phyloP scores from a whole-genome alignment of 129 eudicot species.

The Gnaphalium uliginosum region DNA sequence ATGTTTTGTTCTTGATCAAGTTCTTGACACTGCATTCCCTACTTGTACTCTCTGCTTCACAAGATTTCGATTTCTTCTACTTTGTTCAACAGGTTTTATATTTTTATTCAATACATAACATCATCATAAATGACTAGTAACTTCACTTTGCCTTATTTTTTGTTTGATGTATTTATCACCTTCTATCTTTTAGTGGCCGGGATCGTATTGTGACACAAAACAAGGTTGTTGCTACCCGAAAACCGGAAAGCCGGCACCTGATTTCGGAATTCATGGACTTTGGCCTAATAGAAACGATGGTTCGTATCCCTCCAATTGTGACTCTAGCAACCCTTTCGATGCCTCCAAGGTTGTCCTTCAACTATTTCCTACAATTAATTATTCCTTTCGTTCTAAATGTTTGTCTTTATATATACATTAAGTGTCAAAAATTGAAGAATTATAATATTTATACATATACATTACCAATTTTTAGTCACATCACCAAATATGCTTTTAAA shows the following conservation, averaged over 20 bases:
- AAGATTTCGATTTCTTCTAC: constrained; percentile 72
- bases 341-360: constrained; percentile 50
- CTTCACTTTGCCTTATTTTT: no score
- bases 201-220: constrained; percentile 69
- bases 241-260: constrained; percentile 63
- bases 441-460: no score
- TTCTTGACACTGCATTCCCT: constrained; percentile 31
- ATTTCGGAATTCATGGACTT: constrained; percentile 82
- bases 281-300: constrained; percentile 86
- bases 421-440: background rate
- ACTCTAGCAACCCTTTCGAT: constrained; percentile 53
- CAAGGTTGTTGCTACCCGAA: constrained; percentile 74
- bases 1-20: background rate
- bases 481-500: no score
- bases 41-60: constrained; percentile 31
- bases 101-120: no score
- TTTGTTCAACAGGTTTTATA: constrained; percentile 60
- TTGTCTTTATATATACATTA: background rate
- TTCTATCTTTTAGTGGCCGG: constrained; percentile 75
- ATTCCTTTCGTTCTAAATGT: background rate
- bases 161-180: no score
- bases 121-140: no score
- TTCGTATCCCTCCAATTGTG: constrained; percentile 70
- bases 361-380: background rate
- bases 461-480: no score